phyloP scores from a whole-genome alignment of 2,329 filamentous ascomycete genomes.

The Didymella pinodella region DNA sequence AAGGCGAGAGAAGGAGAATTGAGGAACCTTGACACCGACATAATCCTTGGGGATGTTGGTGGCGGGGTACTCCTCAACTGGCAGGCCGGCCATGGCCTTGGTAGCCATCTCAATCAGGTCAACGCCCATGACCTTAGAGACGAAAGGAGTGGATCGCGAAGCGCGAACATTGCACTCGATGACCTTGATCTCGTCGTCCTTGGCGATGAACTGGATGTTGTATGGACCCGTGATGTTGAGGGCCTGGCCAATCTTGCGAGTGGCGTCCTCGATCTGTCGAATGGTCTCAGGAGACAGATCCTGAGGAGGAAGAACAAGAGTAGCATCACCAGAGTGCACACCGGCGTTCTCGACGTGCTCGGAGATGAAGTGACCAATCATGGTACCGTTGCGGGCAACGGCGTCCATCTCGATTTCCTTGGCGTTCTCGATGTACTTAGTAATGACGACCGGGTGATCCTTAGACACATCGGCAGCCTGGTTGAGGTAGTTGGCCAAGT shows the following conservation, averaged over 20 bases:
- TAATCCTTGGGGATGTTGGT: conserved; percentile 79
- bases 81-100: conserved; percentile 89
- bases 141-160: conserved; percentile 95
- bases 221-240: conserved; percentile 95
- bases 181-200: conserved; percentile 99
- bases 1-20: conserved; percentile 98
- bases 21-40: conserved; percentile 96
- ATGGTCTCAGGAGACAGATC: conserved; percentile 91
- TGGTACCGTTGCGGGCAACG: conserved; percentile 85
- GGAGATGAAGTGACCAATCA: conserved; percentile 96
- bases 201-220: conserved; percentile 99
- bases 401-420: conserved; percentile 99
- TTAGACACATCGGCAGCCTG: conserved; percentile 93
- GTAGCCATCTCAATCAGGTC: conserved; percentile 99
- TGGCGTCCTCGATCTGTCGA: conserved; percentile 89
- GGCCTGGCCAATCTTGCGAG: conserved; percentile 90
- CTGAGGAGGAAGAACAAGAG: conserved; percentile 91
- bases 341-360: conserved; percentile 99
- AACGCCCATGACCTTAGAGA: conserved; percentile 97
- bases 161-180: conserved; percentile 99
- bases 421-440: conserved; percentile 98
- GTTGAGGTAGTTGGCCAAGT: conserved; percentile 84
- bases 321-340: conserved; percentile 97
- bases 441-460: conserved; percentile 97
- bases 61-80: conserved; percentile 82